phyloP scores from a whole-genome alignment of 176 grass and related monocot species.

The Rhipidocladum racemiflorum region DNA sequence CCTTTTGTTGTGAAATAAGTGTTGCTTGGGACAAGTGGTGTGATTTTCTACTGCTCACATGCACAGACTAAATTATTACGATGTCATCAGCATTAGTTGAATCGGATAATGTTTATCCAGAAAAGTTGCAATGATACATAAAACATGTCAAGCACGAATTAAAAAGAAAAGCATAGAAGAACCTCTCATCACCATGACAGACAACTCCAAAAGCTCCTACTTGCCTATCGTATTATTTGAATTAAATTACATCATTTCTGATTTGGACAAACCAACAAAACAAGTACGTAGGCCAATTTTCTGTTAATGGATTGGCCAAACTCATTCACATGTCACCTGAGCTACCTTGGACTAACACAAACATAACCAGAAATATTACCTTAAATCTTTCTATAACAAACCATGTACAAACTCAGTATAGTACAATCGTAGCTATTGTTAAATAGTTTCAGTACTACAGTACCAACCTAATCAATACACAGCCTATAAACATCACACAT shows the following conservation, averaged over 20 bases:
- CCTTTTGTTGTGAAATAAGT: background rate
- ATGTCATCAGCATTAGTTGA: background rate
- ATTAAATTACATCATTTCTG: background rate
- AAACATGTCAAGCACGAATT: background rate
- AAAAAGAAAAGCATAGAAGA: too few relatives aligned
- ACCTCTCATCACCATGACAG: background rate
- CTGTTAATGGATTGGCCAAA: background rate
- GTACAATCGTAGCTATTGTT: background rate
- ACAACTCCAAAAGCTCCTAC: background rate
- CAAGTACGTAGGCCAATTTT: background rate
- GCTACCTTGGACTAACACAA: background rate
- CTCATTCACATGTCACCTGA: background rate
- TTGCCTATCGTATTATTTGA: background rate
- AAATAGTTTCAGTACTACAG: background rate
- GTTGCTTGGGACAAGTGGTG: background rate
- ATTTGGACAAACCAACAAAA: background rate
- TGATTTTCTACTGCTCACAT: background rate
- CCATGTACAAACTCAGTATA: constrained; percentile 7
- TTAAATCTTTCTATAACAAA: background rate
- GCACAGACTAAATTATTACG: background rate
- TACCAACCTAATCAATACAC: background rate
- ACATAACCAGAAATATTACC: background rate
- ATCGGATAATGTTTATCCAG: background rate
- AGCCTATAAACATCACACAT: background rate
- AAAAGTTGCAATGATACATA: background rate